Evolutionary conservation across 441 rosid species (phyloP).

Genomic region (Melastoma candidum): DNA sequence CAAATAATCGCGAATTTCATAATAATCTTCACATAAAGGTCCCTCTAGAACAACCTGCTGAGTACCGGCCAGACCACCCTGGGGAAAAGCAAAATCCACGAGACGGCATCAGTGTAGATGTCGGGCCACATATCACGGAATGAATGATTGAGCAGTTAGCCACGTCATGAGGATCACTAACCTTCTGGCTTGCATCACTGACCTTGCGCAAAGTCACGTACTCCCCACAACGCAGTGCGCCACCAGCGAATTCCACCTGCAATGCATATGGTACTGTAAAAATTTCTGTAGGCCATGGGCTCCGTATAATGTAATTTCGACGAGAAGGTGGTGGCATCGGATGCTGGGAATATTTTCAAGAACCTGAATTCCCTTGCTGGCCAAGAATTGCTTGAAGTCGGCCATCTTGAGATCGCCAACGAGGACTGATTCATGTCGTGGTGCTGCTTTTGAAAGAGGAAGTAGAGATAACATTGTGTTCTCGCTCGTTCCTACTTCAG

Average conservation of each 20-base stretch:
- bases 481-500: slow-evolving; percentile 82
- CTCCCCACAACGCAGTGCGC: slow-evolving; percentile 88
- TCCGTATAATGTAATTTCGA: not conserved
- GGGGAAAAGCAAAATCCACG: not conserved
- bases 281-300: not conserved
- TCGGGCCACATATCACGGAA: too few relatives aligned
- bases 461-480: slow-evolving; percentile 51
- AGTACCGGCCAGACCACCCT: slow-evolving; percentile 65
- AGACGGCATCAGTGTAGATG: not conserved
- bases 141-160: too few relatives aligned
- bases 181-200: slow-evolving; percentile 78
- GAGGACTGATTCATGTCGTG: slow-evolving; percentile 77
- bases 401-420: slow-evolving; percentile 94
- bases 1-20: slow-evolving; percentile 71
- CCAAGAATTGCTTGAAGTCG: slow-evolving; percentile 83
- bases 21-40: slow-evolving; percentile 86
- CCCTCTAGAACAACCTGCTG: slow-evolving; percentile 92
- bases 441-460: slow-evolving; percentile 50
- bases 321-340: too few relatives aligned
- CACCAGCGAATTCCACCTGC: slow-evolving; percentile 86
- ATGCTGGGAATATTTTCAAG: not conserved
- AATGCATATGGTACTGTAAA: not conserved
- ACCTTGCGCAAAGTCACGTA: slow-evolving; percentile 82
- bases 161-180: slow-evolving; percentile 16
- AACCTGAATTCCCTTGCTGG: slow-evolving; percentile 89